phyloP scores from a whole-genome alignment of 164 flowering plant genomes.

The Sextonia rubra region DNA sequence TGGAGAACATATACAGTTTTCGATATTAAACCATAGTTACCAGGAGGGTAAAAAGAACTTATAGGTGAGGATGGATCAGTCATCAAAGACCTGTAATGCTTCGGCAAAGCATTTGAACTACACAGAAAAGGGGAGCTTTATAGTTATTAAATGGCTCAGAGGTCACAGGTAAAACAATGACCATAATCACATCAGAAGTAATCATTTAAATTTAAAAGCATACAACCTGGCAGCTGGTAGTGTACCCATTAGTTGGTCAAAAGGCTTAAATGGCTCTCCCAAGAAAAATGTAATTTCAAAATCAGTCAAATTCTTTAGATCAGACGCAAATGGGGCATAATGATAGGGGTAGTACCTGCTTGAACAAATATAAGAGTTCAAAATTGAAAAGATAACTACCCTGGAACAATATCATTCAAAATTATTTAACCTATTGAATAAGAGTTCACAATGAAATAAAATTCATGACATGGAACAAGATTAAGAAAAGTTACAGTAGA shows the following conservation, averaged over 20 bases:
- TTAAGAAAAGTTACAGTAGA: not conserved
- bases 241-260: conserved; percentile 98
- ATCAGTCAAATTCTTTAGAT: conserved; percentile 75
- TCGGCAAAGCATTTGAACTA: conserved; percentile 85
- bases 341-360: conserved; percentile 96
- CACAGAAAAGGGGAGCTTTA: conserved; percentile 13
- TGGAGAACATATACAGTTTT: not conserved
- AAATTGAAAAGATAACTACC: not conserved
- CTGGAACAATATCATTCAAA: not conserved
- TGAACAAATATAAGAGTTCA: conserved; percentile 9
- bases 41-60: conserved; percentile 69
- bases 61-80: conserved; percentile 82
- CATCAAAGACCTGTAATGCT: conserved; percentile 73
- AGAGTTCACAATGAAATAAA: not conserved
- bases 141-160: not conserved
- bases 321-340: conserved; percentile 99
- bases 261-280: conserved; percentile 96
- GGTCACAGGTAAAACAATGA: not conserved
- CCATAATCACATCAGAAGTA: not conserved
- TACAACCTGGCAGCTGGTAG: conserved; percentile 88
- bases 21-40: conserved; percentile 32
- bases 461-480: not conserved
- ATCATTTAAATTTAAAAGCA: not conserved
- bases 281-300: conserved; percentile 83
- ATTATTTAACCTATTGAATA: not conserved